Evolutionary conservation across 495 filamentous ascomycete species (phyloP).

Genomic region (Hypoxylon cercidicola): DNA sequence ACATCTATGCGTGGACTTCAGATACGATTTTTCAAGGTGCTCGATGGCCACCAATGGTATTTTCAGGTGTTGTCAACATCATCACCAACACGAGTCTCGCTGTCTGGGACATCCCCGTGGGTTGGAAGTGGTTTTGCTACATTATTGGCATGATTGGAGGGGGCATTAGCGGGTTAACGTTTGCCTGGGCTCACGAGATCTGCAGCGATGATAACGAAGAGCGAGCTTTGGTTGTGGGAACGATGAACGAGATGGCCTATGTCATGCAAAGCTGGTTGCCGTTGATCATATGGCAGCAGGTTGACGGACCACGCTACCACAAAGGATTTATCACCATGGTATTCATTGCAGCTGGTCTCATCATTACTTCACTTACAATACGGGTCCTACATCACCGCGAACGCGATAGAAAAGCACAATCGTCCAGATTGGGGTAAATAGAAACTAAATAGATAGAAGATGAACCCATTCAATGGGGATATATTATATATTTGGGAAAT

Average conservation of each 20-base stretch:
- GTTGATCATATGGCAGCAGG: conserved; percentile 59
- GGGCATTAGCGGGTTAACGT: conserved; percentile 51
- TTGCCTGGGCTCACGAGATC: conserved; percentile 65
- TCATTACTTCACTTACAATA: conserved; percentile 51
- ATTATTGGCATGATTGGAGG: conserved; percentile 55
- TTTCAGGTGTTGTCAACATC: conserved; percentile 54
- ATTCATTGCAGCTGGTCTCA: conserved; percentile 48
- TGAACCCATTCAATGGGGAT: background rate
- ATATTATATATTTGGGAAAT: background rate
- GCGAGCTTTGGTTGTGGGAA: conserved; percentile 59
- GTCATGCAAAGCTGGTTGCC: conserved; percentile 58
- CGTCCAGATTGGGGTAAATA: conserved; percentile 12
- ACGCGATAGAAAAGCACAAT: conserved; percentile 35
- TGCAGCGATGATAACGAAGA: conserved; percentile 64
- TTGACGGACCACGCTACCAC: conserved; percentile 56
- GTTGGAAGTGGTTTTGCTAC: conserved; percentile 61
- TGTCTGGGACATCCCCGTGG: conserved; percentile 55
- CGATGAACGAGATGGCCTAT: conserved; percentile 58
- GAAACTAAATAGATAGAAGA: conserved; percentile 1
- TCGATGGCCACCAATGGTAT: conserved; percentile 63
- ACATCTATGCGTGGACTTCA: conserved; percentile 54
- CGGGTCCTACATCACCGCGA: conserved; percentile 56
- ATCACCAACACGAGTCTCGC: conserved; percentile 53
- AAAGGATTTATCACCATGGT: conserved; percentile 59
- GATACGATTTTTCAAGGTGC: conserved; percentile 64